Base-by-base conservation (phyloP, 768 basidiomycete species). In the Podaxis sp. region DNA sequence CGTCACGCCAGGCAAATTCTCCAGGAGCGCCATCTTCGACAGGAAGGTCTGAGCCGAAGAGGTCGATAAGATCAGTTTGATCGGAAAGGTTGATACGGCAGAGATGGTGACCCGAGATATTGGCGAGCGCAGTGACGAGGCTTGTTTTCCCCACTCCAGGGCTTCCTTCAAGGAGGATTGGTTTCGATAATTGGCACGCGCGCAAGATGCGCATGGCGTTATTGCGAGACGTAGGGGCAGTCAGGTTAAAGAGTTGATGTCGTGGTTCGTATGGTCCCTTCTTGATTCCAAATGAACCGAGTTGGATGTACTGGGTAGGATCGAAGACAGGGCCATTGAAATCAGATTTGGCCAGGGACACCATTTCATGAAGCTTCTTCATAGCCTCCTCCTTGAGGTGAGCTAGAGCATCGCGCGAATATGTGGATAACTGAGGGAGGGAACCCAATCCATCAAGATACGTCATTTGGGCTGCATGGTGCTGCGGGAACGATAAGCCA, bases 61-160 rank as follows among this genome's bases (percentile, higher is more conserved):
- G 82, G 69, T 99, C 97, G 61, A 94, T 87, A 26, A 99, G 82
- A 72, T 99, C 97, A 0, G 96, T 99, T 73, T 99, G 97, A 68
- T 99, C 97, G 4, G 97, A 99, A 22, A 99, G 77, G 75, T 99
- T 99, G 82, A 99, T 96, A 22, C 97, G 89, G 71, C 88, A 93
- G 33, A 99, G 80, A 30, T 81, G 76, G 70, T 95, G 86, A 17
- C 95, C 93, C 42, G 88, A 79, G 4, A 90, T 77, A 64, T 87
- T 87, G 24, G 95, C 95, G 11, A 99, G 79, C 8, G 97, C 96
- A 17, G 88, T 82, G 55, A 99, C 79, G 3, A 99, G 82, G 71
- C 93, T 97, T 2, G 97, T 99, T 76, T 99, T 99, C 2, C 97
- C 97, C 13, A 99, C 97, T 0, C 97, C 97, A 11, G 97, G 97